Percentiles rank a stretch among this genome's conserved stretches.
Conservation (phyloP, 2,329 filamentous ascomycete genomes). For the Fonsecaea nubica region DNA sequence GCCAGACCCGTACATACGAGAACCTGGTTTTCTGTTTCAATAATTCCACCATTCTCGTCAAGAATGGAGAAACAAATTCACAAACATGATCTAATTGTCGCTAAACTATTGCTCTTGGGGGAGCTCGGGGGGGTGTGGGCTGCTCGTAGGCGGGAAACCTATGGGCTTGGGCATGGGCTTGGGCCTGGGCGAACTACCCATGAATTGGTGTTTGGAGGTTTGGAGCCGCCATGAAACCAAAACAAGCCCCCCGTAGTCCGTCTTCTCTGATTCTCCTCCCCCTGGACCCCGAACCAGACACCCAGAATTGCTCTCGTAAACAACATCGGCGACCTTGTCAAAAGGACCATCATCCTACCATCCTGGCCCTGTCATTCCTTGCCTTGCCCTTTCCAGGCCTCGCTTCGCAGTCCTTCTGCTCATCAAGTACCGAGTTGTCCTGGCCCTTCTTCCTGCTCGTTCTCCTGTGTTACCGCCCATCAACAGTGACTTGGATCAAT, state of each 20-base stretch:
- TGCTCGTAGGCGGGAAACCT: background rate
- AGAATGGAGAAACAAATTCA: background rate
- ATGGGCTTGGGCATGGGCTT: background rate
- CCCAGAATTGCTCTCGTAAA: slow-evolving; percentile 8
- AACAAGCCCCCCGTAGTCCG: background rate
- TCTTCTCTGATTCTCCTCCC: background rate
- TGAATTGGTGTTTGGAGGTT: background rate
- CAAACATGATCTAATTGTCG: background rate
- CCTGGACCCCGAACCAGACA: background rate
- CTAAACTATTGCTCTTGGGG: background rate
- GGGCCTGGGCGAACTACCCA: background rate
- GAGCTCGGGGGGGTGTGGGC: background rate
- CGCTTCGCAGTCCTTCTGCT: background rate
- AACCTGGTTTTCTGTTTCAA: background rate
- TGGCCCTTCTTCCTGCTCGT: background rate
- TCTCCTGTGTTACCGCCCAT: background rate
- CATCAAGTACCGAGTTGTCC: background rate
- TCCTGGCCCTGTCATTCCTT: background rate
- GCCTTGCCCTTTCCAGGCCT: background rate
- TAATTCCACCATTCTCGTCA: background rate
- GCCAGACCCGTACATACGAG: background rate
- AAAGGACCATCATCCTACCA: slow-evolving; percentile 8
- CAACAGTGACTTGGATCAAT: background rate
- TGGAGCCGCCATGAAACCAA: slow-evolving; percentile 1
- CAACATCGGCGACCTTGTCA: slow-evolving; percentile 11